Base-by-base conservation (phyloP, 1,284 basidiomycete species). In the Exsudoporus floridanus region DNA sequence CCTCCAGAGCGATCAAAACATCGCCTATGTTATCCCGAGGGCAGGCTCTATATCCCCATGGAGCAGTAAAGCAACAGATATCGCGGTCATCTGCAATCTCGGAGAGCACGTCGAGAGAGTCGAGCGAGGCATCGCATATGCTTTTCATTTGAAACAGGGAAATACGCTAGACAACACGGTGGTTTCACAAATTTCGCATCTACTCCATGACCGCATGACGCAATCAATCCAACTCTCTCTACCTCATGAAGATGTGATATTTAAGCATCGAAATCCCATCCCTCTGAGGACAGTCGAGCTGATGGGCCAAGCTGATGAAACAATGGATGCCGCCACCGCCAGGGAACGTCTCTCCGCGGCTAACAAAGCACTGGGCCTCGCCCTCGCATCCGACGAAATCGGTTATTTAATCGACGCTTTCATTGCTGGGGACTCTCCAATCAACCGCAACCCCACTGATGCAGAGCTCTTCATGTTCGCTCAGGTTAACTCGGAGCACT, bases 401-500 rank as follows among this genome's bases (percentile, higher is more conserved):
- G 83, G 90, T 62, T 99, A 98, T 71, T 86, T 99, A 57, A 83
- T 97, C 60, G 81, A 92, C 47, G 92, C 92, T 9, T 99, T 94
- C 72, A 80, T 92, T 37, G 78, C 87, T 33, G 86, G 86, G 13
- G 68, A 76, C 21, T 70, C 77, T 8, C 79, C 85, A 1, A 80
- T 88, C 63, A 76, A 77, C 46, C 84, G 93, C 41, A 88, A 93
- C 67, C 94, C 94, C 5, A 98, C 93, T 44, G 96, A 99, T 64
- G 95, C 97, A 13, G 97, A 99, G 70, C 80, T 99, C 18, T 99
- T 99, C 82, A 99, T 99, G 96, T 99, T 99, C 70, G 96, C 97
- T 16, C 97, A 99, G 71, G 96, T 99, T 70, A 99, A 99, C 76
- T 98, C 95, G 37, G 97, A 99, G 74, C 97, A 99, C 71, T 99